phyloP scores from a whole-genome alignment of 2,329 filamentous ascomycete genomes.

The Leptographium flavum region DNA sequence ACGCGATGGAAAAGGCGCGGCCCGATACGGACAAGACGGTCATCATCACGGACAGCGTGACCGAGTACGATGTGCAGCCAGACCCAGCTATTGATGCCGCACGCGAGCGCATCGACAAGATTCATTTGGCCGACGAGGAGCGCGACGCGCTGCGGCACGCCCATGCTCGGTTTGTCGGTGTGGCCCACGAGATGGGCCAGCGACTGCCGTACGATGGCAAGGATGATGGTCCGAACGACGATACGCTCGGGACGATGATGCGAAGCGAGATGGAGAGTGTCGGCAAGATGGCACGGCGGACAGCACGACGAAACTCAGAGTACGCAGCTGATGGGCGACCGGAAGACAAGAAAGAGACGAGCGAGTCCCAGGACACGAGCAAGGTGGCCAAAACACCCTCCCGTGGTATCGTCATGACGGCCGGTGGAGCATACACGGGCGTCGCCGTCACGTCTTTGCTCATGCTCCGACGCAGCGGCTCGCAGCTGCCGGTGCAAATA shows the following conservation, averaged over 20 bases:
- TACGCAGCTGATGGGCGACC: no score
- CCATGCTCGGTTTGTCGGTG: neutral
- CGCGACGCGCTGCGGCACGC: conserved; percentile 1
- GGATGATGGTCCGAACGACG: neutral
- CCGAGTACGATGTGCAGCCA: conserved; percentile 3
- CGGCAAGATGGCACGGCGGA: neutral
- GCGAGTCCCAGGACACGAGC: neutral
- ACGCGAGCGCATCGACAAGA: conserved; percentile 5
- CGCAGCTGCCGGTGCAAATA: conserved; percentile 29
- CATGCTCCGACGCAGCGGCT: conserved; percentile 36
- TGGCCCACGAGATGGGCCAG: neutral
- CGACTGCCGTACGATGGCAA: conserved; percentile 1
- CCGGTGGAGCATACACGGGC: conserved; percentile 30
- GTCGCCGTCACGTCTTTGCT: conserved; percentile 34
- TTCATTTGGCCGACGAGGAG: conserved; percentile 1
- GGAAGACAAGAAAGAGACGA: neutral
- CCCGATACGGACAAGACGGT: conserved; percentile 4
- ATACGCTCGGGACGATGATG: neutral
- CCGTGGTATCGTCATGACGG: conserved; percentile 35
- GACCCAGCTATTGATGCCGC: conserved; percentile 1
- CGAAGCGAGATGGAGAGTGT: neutral
- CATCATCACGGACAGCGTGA: neutral
- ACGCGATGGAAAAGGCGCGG: conserved; percentile 4
- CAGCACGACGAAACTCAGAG: neutral
- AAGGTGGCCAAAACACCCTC: no score